Evolutionary conservation across 2,329 filamentous ascomycete genomes (phyloP).

Genomic region (Arthroderma sp.): DNA sequence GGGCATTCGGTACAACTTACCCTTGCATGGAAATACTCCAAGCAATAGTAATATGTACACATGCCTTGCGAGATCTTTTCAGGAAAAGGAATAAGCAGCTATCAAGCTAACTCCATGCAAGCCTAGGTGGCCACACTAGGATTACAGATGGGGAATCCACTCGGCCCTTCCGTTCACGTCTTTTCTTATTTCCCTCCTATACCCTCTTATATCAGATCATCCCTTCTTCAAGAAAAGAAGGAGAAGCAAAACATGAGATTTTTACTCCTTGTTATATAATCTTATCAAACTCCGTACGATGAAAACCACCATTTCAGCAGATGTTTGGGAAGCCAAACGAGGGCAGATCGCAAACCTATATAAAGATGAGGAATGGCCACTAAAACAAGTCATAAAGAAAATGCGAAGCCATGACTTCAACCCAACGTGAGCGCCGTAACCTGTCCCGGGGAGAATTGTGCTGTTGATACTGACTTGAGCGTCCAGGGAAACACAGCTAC

Average conservation of each 20-base stretch:
- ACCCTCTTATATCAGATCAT: no score
- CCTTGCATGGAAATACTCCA: no score
- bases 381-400: conserved; percentile 33
- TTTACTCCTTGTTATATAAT: not conserved
- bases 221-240: no score
- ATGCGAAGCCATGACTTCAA: conserved; percentile 31
- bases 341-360: conserved; percentile 28
- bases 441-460: not conserved
- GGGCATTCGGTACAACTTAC: no score
- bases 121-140: no score
- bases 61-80: no score
- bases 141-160: no score
- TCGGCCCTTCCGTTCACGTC: no score
- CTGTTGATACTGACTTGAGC: conserved; percentile 1
- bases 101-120: no score
- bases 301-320: conserved; percentile 31
- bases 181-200: no score
- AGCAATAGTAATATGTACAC: no score
- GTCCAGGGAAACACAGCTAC: conserved; percentile 31
- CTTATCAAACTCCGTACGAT: conserved; percentile 12
- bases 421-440: conserved; percentile 23
- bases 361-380: conserved; percentile 33
- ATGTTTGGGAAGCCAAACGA: conserved; percentile 33
- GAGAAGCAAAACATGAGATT: not conserved
- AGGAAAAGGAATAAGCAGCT: no score